Evolutionary conservation across 169 alveolate species (phyloP).

Genomic region (Blepharisma undulans): DNA sequence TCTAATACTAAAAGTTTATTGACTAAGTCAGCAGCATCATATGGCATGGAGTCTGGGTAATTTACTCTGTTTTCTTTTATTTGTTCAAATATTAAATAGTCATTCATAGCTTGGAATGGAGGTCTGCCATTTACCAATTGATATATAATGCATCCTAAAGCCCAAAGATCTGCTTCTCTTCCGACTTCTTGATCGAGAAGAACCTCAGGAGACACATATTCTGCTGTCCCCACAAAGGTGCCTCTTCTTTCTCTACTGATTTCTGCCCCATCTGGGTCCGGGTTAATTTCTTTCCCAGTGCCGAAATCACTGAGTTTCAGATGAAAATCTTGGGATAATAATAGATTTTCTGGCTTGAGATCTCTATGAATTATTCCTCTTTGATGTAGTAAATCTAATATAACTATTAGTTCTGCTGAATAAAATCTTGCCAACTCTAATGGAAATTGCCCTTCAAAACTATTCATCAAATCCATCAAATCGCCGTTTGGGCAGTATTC

Average conservation of each 20-base stretch:
- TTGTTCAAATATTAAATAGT: not conserved
- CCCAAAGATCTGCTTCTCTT: constrained; percentile 21
- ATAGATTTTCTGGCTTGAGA: constrained; percentile 86
- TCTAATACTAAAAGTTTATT: constrained; percentile 53
- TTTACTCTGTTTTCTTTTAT: not conserved
- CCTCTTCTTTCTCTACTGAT: constrained; percentile 2
- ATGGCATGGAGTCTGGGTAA: constrained; percentile 40
- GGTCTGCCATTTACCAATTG: constrained; percentile 12
- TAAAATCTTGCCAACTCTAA: constrained; percentile 75
- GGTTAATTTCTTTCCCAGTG: constrained; percentile 77
- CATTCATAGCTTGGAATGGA: not conserved
- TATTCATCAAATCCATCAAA: constrained; percentile 71
- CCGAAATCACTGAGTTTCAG: constrained; percentile 87
- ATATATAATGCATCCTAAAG: constrained; percentile 24
- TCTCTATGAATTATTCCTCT: constrained; percentile 85
- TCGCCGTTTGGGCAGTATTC: constrained; percentile 86
- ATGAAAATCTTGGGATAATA: constrained; percentile 70
- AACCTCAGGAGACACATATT: constrained; percentile 78
- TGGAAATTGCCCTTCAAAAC: constrained; percentile 55
- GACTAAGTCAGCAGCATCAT: constrained; percentile 59
- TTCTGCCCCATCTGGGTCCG: not conserved
- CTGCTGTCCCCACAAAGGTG: constrained; percentile 79
- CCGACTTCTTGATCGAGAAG: constrained; percentile 33
- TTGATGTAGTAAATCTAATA: constrained; percentile 70
- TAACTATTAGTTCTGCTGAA: constrained; percentile 76